phyloP scores from a whole-genome alignment of 73 alveolate species.

The Paramecium caudatum region DNA sequence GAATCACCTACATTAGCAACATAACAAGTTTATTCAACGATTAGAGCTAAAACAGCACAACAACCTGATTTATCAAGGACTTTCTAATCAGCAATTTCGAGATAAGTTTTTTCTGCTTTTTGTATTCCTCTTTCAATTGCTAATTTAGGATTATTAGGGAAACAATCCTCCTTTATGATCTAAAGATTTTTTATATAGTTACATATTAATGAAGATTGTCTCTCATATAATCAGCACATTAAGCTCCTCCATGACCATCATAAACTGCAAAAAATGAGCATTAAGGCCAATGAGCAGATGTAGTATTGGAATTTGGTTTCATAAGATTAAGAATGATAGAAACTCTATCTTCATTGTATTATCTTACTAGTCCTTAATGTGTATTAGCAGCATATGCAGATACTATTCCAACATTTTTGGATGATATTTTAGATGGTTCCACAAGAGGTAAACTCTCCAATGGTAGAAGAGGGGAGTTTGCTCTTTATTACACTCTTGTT shows the following conservation, averaged over 20 bases:
- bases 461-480: slow-evolving; percentile 29
- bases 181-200: too few species aligned
- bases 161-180: slow-evolving; percentile 72
- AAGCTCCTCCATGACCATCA: slow-evolving; percentile 83
- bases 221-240: slow-evolving; percentile 84
- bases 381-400: slow-evolving; percentile 97
- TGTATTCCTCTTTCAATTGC: slow-evolving; percentile 78
- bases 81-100: slow-evolving; percentile 78
- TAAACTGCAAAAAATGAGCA: slow-evolving; percentile 82
- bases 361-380: slow-evolving; percentile 92
- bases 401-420: slow-evolving; percentile 89
- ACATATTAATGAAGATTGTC: slow-evolving; percentile 78
- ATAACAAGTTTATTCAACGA: slow-evolving; percentile 82
- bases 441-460: slow-evolving; percentile 39
- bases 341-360: slow-evolving; percentile 89
- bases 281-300: slow-evolving; percentile 79
- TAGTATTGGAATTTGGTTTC: slow-evolving; percentile 77
- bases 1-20: slow-evolving; percentile 91
- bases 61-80: slow-evolving; percentile 86
- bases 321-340: slow-evolving; percentile 82
- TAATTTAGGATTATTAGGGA: slow-evolving; percentile 81
- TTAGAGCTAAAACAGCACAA: slow-evolving; percentile 87
- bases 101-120: slow-evolving; percentile 79
- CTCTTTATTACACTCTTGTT: neutral
- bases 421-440: slow-evolving; percentile 85